Evolutionary conservation across 257 asterid species (phyloP).

Genomic region (Phtheirospermum japonicum): DNA sequence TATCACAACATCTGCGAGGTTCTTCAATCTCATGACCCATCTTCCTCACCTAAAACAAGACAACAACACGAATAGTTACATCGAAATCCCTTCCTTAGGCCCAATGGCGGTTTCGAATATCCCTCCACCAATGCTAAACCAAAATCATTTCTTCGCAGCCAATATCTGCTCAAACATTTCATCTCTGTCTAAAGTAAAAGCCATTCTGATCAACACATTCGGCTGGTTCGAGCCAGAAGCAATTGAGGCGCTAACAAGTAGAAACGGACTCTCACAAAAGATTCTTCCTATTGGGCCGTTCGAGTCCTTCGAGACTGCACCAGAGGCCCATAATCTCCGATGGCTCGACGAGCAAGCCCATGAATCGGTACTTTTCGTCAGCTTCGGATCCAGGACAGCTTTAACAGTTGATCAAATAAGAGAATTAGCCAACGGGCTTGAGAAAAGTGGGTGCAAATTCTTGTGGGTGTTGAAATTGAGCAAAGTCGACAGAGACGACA

Average conservation of each 20-base stretch:
- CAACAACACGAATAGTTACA: no score
- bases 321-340: constrained; percentile 22
- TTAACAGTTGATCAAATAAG: constrained; percentile 36
- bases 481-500: constrained; percentile 52
- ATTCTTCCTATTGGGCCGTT: constrained; percentile 46
- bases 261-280: neutral
- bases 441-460: constrained; percentile 34
- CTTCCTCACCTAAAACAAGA: constrained; percentile 32
- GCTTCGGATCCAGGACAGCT: constrained; percentile 53
- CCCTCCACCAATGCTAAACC: constrained; percentile 45
- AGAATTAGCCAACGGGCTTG: constrained; percentile 42
- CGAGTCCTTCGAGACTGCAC: constrained; percentile 16
- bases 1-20: constrained; percentile 41
- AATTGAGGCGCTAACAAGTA: constrained; percentile 25
- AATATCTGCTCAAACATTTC: constrained; percentile 26
- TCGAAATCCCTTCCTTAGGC: constrained; percentile 37
- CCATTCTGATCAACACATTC: constrained; percentile 47
- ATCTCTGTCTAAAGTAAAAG: constrained; percentile 26
- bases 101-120: constrained; percentile 33
- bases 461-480: constrained; percentile 43
- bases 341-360: constrained; percentile 50
- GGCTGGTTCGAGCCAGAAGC: constrained; percentile 37
- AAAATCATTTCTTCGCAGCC: constrained; percentile 29
- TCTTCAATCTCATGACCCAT: constrained; percentile 34
- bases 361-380: constrained; percentile 39